Base-by-base conservation (phyloP, 2,329 filamentous ascomycete species). In the Penicillium sp. region DNA sequence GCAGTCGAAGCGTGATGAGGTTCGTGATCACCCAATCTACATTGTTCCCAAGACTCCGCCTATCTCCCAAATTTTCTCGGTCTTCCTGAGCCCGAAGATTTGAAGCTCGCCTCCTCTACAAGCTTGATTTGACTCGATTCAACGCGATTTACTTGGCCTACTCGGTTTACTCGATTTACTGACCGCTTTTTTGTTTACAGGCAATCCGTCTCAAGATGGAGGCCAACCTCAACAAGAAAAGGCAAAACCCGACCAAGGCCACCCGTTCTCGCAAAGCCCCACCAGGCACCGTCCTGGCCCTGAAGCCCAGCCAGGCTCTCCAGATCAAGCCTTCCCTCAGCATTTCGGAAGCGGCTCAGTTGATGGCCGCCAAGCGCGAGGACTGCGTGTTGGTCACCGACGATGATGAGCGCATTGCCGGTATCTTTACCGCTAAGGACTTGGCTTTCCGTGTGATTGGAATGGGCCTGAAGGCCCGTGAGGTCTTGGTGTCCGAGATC, bases 391-490 rank as follows among this genome's bases (percentile, higher is more conserved):
- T 99, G 60, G 95, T 99, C 25, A 99, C 95, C 43, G 95, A 99
- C 75, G 93, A 98, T 64, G 93, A 99, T 77, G 95, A 99, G 71
- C 87, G 95, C 47, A 99, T 99, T 78, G 91, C 95, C 45, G 95
- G 95, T 79, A 99, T 99, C 75, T 99, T 99, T 76, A 99, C 95
- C 0, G 95, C 95, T 65, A 99, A 99, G 81, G 95, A 99, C 81
- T 83, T 99, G 72, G 95, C 95, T 19, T 99, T 98, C 82, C 88
- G 95, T 57, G 95, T 99, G 11, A 93, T 99, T 26, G 95, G 93
- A 55, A 87, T 88, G 55, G 95, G 95, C 27, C 84, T 93, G 70
- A 96, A 96, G 80, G 90, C 95, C 31, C 89, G 86, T 74, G 91
- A 88, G 72, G 87, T 98, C 67, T 96, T 92, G 23, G 97, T 99